These are phyloP conservation scores for Leishmania arabica DNA, from an alignment of 208 protist genomes.

Conservation along the genomic window DNA sequence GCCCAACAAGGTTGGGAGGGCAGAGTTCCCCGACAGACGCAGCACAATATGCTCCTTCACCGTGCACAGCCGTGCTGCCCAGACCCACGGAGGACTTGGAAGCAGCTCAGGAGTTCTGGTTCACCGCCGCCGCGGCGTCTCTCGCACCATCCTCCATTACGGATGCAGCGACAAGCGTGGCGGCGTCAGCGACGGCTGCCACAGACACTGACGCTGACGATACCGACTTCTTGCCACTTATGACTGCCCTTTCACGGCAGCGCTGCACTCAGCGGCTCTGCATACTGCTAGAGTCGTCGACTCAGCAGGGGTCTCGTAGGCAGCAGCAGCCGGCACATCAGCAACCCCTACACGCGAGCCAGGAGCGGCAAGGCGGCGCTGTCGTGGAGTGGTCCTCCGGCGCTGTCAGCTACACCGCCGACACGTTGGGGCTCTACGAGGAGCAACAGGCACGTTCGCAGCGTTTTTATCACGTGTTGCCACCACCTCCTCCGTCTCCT, in stretches of 20 bases:
- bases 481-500: slow-evolving; percentile 1
- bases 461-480: slow-evolving; percentile 52
- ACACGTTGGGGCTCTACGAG: slow-evolving; percentile 58
- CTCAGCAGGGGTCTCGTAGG: neutral
- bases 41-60: neutral
- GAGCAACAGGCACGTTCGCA: slow-evolving; percentile 50
- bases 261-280: neutral
- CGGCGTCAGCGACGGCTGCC: neutral
- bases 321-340: neutral
- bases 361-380: slow-evolving; percentile 19
- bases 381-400: slow-evolving; percentile 72
- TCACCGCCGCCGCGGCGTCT: neutral
- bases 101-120: neutral
- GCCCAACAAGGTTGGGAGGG: neutral
- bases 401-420: slow-evolving; percentile 56
- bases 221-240: neutral
- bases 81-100: neutral
- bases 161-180: neutral
- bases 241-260: neutral
- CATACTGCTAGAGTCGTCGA: neutral
- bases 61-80: neutral
- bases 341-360: neutral
- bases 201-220: neutral
- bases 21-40: neutral
- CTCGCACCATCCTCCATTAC: neutral